Conservation (phyloP, 371 early-diverging fungal species). For the Syncephalastrum sp. region DNA sequence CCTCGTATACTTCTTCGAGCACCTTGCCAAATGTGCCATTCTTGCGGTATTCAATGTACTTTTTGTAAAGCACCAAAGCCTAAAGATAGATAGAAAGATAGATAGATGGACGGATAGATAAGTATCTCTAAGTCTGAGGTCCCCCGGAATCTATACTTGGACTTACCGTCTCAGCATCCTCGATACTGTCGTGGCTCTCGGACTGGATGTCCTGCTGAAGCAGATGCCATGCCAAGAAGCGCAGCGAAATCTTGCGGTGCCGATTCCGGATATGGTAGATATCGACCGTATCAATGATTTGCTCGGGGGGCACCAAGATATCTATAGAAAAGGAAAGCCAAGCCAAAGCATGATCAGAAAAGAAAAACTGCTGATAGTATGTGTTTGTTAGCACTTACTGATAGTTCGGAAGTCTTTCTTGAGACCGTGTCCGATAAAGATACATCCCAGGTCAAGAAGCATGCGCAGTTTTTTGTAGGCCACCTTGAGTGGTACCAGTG, state of each 20-base stretch:
- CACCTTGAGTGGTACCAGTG: constrained; percentile 83
- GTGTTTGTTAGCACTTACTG: constrained; percentile 46
- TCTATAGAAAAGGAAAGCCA: constrained; percentile 38
- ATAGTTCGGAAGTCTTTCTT: constrained; percentile 92
- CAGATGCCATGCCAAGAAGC: constrained; percentile 93
- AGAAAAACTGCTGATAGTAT: neutral
- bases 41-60: constrained; percentile 65
- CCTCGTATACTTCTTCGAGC: constrained; percentile 81
- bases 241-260: constrained; percentile 81
- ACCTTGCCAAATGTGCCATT: constrained; percentile 70
- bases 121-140: neutral
- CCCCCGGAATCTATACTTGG: neutral
- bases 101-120: constrained; percentile 1
- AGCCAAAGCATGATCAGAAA: neutral
- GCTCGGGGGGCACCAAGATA: constrained; percentile 81
- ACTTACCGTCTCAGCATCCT: constrained; percentile 84
- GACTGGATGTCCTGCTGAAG: constrained; percentile 83
- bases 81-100: constrained; percentile 13
- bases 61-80: constrained; percentile 82
- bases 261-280: constrained; percentile 81
- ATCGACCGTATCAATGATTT: constrained; percentile 91
- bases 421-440: constrained; percentile 93
- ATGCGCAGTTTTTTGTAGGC: constrained; percentile 87
- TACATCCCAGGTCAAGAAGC: constrained; percentile 85
- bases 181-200: constrained; percentile 89